Evolutionary conservation across 2,329 filamentous ascomycete species (phyloP).

Genomic region (Camillea tinctor): DNA sequence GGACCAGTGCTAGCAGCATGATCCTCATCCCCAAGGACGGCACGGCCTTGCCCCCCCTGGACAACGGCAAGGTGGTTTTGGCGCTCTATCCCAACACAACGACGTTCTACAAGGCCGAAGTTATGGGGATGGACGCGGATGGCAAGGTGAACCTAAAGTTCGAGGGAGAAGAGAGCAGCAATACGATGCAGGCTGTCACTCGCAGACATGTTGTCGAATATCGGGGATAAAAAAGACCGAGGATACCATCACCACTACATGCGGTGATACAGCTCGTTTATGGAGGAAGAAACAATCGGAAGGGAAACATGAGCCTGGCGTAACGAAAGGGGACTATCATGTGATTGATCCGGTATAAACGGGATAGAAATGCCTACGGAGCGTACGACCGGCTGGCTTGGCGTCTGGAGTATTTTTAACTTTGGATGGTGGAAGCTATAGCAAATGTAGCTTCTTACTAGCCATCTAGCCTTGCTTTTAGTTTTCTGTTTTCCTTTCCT

Average conservation of each 20-base stretch:
- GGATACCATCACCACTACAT: not conserved
- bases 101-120: slow-evolving; percentile 81
- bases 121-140: slow-evolving; percentile 64
- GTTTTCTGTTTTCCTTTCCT: too few species aligned
- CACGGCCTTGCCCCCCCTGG: slow-evolving; percentile 57
- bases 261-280: too few species aligned
- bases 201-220: slow-evolving; percentile 76
- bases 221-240: slow-evolving; percentile 35
- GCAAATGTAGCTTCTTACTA: too few species aligned
- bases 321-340: too few species aligned
- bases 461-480: too few species aligned
- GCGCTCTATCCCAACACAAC: slow-evolving; percentile 82
- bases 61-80: slow-evolving; percentile 69
- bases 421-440: too few species aligned
- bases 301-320: too few species aligned
- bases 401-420: too few species aligned
- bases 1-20: slow-evolving; percentile 71
- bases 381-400: too few species aligned
- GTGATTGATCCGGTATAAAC: too few species aligned
- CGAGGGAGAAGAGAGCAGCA: slow-evolving; percentile 73
- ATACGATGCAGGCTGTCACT: slow-evolving; percentile 73
- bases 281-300: too few species aligned
- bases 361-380: too few species aligned
- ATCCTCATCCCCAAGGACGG: slow-evolving; percentile 67
- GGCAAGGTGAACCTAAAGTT: slow-evolving; percentile 67